These are phyloP conservation scores for Intubia oerlemansii DNA, from an alignment of 2,329 filamentous ascomycete genomes.

Conservation along the genomic window DNA sequence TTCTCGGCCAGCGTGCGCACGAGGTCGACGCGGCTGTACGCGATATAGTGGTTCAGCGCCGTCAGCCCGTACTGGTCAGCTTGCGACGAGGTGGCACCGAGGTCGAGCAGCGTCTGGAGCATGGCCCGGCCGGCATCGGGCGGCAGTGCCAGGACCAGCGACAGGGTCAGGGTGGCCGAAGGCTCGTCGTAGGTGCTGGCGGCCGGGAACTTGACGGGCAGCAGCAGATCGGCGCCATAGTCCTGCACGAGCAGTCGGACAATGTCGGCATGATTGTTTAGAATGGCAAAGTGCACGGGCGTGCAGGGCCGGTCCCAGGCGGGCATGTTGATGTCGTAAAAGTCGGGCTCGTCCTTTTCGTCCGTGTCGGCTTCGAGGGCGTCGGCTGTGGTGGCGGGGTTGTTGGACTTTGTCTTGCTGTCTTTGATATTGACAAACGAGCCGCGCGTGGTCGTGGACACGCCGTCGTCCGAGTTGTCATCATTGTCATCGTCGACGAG, in stretches of 20 bases:
- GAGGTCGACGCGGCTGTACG: constrained; percentile 23
- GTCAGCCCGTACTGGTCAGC: constrained; percentile 45
- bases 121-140: constrained; percentile 42
- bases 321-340: constrained; percentile 58
- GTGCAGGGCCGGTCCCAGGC: constrained; percentile 61
- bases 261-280: constrained; percentile 46
- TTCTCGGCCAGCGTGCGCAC: constrained; percentile 28
- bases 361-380: constrained; percentile 24
- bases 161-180: constrained; percentile 45
- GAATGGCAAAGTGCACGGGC: constrained; percentile 59
- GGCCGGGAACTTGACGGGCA: constrained; percentile 47
- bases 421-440: constrained; percentile 56
- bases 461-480: constrained; percentile 16
- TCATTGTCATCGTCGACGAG: constrained; percentile 6
- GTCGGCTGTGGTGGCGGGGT: constrained; percentile 12
- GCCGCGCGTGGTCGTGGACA: constrained; percentile 36
- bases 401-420: constrained; percentile 14
- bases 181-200: constrained; percentile 22
- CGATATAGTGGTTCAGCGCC: constrained; percentile 41
- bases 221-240: constrained; percentile 57
- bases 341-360: constrained; percentile 47
- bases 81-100: constrained; percentile 55
- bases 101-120: constrained; percentile 38
- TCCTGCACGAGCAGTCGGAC: constrained; percentile 48
- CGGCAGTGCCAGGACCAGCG: constrained; percentile 44